Evolutionary conservation across 306 rosid genomes (phyloP).

Genomic region (Malus fusca): DNA sequence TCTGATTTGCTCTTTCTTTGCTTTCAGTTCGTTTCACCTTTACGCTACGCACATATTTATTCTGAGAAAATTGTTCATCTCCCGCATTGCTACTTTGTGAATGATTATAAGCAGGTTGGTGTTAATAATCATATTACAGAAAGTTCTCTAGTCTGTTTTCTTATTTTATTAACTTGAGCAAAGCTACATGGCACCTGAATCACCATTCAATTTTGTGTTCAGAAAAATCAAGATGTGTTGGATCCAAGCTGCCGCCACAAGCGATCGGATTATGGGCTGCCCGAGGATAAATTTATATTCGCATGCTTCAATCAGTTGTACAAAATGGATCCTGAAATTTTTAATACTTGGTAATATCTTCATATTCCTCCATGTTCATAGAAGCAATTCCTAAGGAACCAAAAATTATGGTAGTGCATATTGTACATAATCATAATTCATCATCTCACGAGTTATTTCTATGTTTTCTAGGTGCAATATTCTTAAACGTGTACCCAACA

Average conservation of each 20-base stretch:
- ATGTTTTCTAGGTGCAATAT: slow-evolving; percentile 72
- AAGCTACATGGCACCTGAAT: not conserved
- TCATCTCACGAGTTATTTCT: slow-evolving; percentile 14
- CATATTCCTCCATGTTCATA: slow-evolving; percentile 8
- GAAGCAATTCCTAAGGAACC: not conserved
- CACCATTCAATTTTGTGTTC: slow-evolving; percentile 13
- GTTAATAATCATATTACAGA: not conserved
- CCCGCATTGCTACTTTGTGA: slow-evolving; percentile 96
- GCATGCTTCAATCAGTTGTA: slow-evolving; percentile 96
- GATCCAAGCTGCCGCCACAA: slow-evolving; percentile 72
- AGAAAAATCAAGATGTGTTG: slow-evolving; percentile 91
- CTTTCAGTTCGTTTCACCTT: slow-evolving; percentile 85
- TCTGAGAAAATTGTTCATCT: slow-evolving; percentile 97
- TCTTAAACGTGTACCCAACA: slow-evolving; percentile 88
- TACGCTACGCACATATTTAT: slow-evolving; percentile 65
- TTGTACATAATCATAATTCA: not conserved
- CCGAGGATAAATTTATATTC: slow-evolving; percentile 83
- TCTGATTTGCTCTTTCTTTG: slow-evolving; percentile 3
- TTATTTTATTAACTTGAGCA: not conserved
- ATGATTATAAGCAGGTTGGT: slow-evolving; percentile 94
- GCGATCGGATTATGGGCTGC: slow-evolving; percentile 84
- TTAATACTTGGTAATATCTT: slow-evolving; percentile 66
- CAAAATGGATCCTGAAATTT: slow-evolving; percentile 99
- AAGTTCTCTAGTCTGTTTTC: not conserved
- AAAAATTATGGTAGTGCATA: not conserved